Evolutionary conservation across 768 basidiomycete species (phyloP).

Genomic region (Amanita fuliginea): DNA sequence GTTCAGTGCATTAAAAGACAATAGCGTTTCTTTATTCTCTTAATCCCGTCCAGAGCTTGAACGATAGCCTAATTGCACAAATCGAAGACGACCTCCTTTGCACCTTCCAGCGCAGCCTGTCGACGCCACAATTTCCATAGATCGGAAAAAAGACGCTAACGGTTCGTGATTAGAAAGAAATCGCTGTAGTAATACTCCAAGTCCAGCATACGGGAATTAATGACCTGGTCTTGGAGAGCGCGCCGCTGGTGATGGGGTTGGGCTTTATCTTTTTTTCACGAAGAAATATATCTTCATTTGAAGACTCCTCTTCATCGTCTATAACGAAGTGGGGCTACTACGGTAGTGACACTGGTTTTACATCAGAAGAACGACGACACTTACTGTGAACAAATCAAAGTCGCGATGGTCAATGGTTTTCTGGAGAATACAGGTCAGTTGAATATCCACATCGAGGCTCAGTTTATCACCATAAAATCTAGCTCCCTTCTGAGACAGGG

Average conservation of each 20-base stretch:
- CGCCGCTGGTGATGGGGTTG: not conserved
- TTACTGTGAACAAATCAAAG: not conserved
- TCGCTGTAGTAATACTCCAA: not conserved
- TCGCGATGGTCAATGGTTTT: not conserved
- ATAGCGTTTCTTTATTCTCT: not conserved
- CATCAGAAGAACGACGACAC: too few species aligned
- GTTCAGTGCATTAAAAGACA: not conserved
- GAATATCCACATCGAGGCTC: not conserved
- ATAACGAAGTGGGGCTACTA: not conserved
- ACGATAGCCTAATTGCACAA: not conserved
- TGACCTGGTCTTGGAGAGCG: not conserved
- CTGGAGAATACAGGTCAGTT: not conserved
- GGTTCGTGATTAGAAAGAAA: not conserved
- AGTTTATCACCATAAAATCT: conserved; percentile 1
- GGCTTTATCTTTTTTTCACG: not conserved
- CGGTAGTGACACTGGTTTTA: not conserved
- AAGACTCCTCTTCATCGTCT: not conserved
- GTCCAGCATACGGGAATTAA: conserved; percentile 1
- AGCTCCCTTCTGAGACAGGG: not conserved
- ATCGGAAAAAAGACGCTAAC: not conserved
- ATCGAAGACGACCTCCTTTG: not conserved
- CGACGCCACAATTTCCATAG: not conserved
- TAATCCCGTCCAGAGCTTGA: not conserved
- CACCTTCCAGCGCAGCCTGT: not conserved
- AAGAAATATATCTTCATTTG: not conserved